phyloP scores from a whole-genome alignment of 2,329 filamentous ascomycete species.

The Ciborinia camelliae region DNA sequence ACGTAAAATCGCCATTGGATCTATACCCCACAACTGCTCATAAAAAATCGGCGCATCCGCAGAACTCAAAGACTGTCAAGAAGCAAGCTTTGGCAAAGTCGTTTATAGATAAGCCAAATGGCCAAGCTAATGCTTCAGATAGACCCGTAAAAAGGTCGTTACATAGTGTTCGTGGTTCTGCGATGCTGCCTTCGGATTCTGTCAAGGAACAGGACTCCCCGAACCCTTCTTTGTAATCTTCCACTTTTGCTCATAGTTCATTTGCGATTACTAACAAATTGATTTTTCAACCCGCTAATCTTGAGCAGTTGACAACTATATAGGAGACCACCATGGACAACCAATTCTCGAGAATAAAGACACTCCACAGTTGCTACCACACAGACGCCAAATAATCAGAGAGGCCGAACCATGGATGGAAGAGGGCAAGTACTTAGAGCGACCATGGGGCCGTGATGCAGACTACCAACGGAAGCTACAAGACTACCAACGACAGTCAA shows the following conservation, averaged over 20 bases:
- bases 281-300: slow-evolving; percentile 1
- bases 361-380: no score
- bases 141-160: neutral
- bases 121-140: neutral
- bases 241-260: neutral
- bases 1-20: neutral
- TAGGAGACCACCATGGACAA: neutral
- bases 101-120: neutral
- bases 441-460: no score
- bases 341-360: no score
- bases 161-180: neutral
- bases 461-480: no score
- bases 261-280: neutral
- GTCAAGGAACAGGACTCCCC: slow-evolving; percentile 12
- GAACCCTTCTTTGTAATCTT: neutral
- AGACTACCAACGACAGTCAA: no score
- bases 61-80: neutral
- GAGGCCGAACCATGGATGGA: no score
- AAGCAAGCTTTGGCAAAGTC: neutral
- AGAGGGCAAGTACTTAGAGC: no score
- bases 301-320: neutral
- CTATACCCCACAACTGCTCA: neutral
- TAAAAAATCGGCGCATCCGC: neutral
- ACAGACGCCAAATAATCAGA: no score
- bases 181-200: neutral